phyloP scores from a whole-genome alignment of 2,329 filamentous ascomycete species.

The Hysterium pulicare region DNA sequence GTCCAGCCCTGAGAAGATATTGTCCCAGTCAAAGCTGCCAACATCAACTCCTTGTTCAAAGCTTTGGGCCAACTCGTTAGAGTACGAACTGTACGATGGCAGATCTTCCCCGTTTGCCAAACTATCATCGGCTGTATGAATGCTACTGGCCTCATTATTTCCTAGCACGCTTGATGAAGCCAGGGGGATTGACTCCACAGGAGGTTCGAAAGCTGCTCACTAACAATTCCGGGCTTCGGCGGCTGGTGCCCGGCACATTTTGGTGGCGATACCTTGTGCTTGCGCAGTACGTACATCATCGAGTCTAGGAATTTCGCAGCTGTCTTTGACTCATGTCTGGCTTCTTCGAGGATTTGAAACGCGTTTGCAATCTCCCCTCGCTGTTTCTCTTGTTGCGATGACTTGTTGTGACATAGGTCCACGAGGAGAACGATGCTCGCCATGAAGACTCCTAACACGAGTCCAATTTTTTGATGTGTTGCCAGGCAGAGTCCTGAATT shows the following conservation, averaged over 20 bases:
- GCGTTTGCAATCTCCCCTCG: slow-evolving; percentile 31
- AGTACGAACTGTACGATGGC: not conserved
- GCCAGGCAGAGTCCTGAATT: slow-evolving; percentile 1
- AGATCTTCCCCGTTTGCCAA: not conserved
- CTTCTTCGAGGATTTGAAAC: slow-evolving; percentile 32
- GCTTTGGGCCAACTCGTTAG: not conserved
- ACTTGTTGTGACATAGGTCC: slow-evolving; percentile 35
- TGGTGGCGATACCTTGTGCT: slow-evolving; percentile 14
- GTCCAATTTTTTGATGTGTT: slow-evolving; percentile 24
- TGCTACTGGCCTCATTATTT: not conserved
- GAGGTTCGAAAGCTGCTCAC: not conserved
- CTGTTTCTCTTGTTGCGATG: slow-evolving; percentile 23
- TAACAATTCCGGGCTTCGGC: not conserved
- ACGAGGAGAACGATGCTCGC: slow-evolving; percentile 39
- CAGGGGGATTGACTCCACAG: not conserved
- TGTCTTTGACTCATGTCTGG: slow-evolving; percentile 25
- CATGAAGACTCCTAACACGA: slow-evolving; percentile 36
- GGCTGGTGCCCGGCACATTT: not conserved
- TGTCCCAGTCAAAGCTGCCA: slow-evolving; percentile 2
- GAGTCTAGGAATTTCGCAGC: slow-evolving; percentile 29
- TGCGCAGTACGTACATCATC: slow-evolving; percentile 28
- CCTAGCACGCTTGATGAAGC: not conserved
- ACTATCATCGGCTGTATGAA: not conserved
- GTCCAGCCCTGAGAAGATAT: not conserved
- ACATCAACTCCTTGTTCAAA: slow-evolving; percentile 1